phyloP scores from a whole-genome alignment of 805 yeast genomes.

The Candida alai region DNA sequence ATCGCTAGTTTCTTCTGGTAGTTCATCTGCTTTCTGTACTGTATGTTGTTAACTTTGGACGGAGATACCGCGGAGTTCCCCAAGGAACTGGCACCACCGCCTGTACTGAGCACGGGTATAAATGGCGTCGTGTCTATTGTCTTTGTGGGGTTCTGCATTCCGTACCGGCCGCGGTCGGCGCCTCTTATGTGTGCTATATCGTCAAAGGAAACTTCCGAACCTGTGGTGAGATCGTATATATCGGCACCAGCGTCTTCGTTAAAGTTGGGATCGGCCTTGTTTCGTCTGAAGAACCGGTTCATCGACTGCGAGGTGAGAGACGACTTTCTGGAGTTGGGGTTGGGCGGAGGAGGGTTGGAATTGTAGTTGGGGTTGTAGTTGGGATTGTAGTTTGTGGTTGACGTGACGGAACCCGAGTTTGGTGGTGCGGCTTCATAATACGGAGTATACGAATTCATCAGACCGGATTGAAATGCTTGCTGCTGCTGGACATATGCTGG shows the following conservation, averaged over 20 bases:
- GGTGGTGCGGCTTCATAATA: constrained; percentile 2
- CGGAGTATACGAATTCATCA: constrained; percentile 4
- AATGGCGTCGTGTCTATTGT: constrained; percentile 63
- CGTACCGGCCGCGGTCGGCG: constrained; percentile 70
- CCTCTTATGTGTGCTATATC: constrained; percentile 56
- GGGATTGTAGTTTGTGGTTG: constrained; percentile 11
- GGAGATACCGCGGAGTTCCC: not conserved
- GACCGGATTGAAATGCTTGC: constrained; percentile 1
- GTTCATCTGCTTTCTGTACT: constrained; percentile 67
- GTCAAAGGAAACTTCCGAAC: constrained; percentile 50
- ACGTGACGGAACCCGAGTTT: not conserved
- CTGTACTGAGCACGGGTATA: constrained; percentile 59
- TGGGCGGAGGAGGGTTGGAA: constrained; percentile 2
- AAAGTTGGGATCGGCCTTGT: constrained; percentile 17
- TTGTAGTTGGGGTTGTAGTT: constrained; percentile 8
- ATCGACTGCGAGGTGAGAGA: constrained; percentile 40
- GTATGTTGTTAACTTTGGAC: constrained; percentile 40
- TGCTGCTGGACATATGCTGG: constrained; percentile 6
- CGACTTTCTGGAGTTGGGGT: constrained; percentile 26
- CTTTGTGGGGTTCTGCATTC: constrained; percentile 32
- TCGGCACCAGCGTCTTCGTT: constrained; percentile 18
- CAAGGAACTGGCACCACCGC: constrained; percentile 11
- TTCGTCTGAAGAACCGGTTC: constrained; percentile 41
- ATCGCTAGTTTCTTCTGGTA: constrained; percentile 59
- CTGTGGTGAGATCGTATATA: constrained; percentile 36